Conservation (phyloP, 2,329 filamentous ascomycete species). For the Penicillium polonicum region DNA sequence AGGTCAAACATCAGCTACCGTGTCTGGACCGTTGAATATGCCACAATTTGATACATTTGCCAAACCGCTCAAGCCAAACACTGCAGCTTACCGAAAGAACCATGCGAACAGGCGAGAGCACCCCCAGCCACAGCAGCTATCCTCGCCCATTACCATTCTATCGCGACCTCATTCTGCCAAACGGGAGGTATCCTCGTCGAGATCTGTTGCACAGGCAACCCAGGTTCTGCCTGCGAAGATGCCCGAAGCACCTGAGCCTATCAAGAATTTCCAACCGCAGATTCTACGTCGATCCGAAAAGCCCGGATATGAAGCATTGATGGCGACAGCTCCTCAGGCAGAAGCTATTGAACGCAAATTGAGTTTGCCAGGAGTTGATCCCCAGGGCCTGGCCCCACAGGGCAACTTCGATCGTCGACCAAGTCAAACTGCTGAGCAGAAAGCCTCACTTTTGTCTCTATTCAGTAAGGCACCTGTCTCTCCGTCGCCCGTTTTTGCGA, state of each 20-base stretch:
- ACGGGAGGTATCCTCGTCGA: slow-evolving; percentile 25
- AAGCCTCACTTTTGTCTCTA: slow-evolving; percentile 58
- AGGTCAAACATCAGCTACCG: slow-evolving; percentile 39
- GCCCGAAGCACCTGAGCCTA: slow-evolving; percentile 32
- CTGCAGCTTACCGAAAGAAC: slow-evolving; percentile 24
- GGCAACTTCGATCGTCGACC: slow-evolving; percentile 37
- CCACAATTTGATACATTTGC: slow-evolving; percentile 39
- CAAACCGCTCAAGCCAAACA: slow-evolving; percentile 27
- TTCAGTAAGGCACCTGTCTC: slow-evolving; percentile 54
- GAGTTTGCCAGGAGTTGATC: slow-evolving; percentile 10
- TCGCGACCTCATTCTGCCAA: slow-evolving; percentile 35
- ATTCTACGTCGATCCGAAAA: slow-evolving; percentile 54
- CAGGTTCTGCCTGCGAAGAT: slow-evolving; percentile 14
- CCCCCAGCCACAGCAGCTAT: slow-evolving; percentile 20
- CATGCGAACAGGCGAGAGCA: slow-evolving; percentile 25
- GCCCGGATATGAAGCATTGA: slow-evolving; percentile 30
- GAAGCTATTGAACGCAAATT: slow-evolving; percentile 13
- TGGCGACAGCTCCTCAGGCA: slow-evolving; percentile 14
- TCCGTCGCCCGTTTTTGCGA: slow-evolving; percentile 22
- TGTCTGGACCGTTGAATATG: slow-evolving; percentile 42
- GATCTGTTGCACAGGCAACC: slow-evolving; percentile 11
- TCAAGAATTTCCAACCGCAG: slow-evolving; percentile 54
- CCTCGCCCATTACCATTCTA: slow-evolving; percentile 41
- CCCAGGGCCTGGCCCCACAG: slow-evolving; percentile 20
- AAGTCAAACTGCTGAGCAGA: slow-evolving; percentile 48